phyloP scores from a whole-genome alignment of 495 filamentous ascomycete genomes.

The Pyronema domesticum region DNA sequence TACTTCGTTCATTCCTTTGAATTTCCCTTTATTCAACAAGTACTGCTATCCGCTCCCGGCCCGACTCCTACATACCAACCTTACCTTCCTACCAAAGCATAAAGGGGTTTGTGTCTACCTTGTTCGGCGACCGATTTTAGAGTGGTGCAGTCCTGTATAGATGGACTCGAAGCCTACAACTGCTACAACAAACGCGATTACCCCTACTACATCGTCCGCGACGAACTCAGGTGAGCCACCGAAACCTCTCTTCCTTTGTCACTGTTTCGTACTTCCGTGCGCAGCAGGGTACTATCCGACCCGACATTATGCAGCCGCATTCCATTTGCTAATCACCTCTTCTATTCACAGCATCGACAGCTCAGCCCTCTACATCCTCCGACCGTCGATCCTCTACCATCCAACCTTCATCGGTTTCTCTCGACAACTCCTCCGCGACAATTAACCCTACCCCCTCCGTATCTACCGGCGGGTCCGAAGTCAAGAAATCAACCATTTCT shows the following conservation, averaged over 20 bases:
- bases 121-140: conserved; percentile 9
- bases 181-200: background rate
- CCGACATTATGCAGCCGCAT: background rate
- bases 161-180: too few species aligned
- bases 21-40: too few species aligned
- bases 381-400: conserved; percentile 18
- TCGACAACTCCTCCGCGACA: conserved; percentile 15
- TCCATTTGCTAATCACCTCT: conserved; percentile 4
- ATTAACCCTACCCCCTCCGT: conserved; percentile 16
- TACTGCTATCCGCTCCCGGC: too few species aligned
- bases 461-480: conserved; percentile 14
- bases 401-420: conserved; percentile 6
- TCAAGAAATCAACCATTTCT: background rate
- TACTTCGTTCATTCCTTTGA: too few species aligned
- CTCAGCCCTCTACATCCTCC: conserved; percentile 7
- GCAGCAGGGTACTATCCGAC: background rate
- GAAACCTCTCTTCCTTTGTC: background rate
- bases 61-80: too few species aligned
- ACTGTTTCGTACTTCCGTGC: background rate
- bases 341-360: background rate
- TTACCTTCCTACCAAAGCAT: too few species aligned
- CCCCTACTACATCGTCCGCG: background rate
- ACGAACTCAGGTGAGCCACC: too few species aligned
- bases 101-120: background rate
- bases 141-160: background rate